phyloP scores from a whole-genome alignment of 331 rosid species.

The Quercus lobata region DNA sequence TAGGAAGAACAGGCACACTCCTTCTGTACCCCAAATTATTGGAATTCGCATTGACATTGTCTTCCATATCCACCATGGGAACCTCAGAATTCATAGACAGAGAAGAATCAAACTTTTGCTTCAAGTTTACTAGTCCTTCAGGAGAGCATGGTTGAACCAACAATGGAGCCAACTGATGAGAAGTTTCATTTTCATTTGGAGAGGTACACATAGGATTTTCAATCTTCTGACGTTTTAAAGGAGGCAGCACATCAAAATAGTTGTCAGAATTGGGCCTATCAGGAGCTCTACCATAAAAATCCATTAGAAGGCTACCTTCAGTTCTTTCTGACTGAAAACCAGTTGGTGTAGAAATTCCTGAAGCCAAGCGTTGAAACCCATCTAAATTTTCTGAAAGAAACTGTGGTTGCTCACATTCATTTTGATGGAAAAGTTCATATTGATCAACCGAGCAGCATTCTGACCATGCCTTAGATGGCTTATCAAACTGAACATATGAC shows the following conservation, averaged over 20 bases:
- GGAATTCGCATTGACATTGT: constrained; percentile 8
- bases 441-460: no score
- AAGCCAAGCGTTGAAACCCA: background rate
- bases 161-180: background rate
- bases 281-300: background rate
- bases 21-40: background rate
- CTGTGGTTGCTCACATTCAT: no score
- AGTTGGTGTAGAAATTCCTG: background rate
- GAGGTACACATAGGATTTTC: constrained; percentile 12
- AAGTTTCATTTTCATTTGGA: background rate
- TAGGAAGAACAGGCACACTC: background rate
- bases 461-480: background rate
- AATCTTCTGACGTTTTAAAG: constrained; percentile 25
- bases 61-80: constrained; percentile 1
- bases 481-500: background rate
- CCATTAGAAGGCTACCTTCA: background rate
- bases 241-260: constrained; percentile 15
- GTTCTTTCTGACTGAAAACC: background rate
- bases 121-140: constrained; percentile 12
- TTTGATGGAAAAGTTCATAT: background rate
- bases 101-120: constrained; percentile 17
- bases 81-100: no score
- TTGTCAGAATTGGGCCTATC: background rate
- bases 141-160: constrained; percentile 9
- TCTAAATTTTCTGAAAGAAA: background rate